Base-by-base conservation (phyloP, 805 yeast genomes). In the Henningerozyma blattae region DNA sequence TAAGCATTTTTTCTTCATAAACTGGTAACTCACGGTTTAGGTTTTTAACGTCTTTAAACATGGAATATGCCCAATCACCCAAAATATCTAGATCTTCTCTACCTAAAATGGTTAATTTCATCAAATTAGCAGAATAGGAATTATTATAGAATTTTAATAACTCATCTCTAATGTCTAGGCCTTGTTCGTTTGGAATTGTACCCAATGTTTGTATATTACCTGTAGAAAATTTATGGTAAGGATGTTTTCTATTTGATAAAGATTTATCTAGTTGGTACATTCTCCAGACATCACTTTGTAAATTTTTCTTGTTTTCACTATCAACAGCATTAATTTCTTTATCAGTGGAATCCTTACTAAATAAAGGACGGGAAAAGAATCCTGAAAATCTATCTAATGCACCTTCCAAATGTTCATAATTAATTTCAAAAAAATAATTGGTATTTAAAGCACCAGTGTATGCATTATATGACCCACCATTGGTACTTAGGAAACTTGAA, bases 261-360 rank as follows among this genome's bases (percentile, higher is more conserved):
- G 77, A 68, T 58, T 83, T 81, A 35, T 82, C 87, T 34, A 89
- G 64, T 59, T 89, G 97, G 48, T 78, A 77, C 32, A 84, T 59
- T 48, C 97, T 72, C 96, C 97, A 86, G 30, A 61, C 52, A 56
- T 89, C 98, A 52, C 70, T 80, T 56, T 89, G 97, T 34, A 91
- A 63, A 54, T 89, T 89, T 61, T 91, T 89, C 55, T 86, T 89
- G 62, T 89, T 85, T 60, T 89, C 98, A 26, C 94, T 81, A 57
- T 89, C 95, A 8, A 89, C 97, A 2, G 97, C 97, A 42, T 76
- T 73, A 47, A 89, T 81, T 58, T 89, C 98, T 36, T 96, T 69
- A 50, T 86, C 95, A 51, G 85, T 83, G 51, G 95, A 78, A 41
- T 74, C 65, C 35, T 67, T 59, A 33, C 63, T 59, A 46, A 89